Percentiles rank a stretch among this genome's conserved stretches.
These are phyloP conservation scores for Thalassiosira ordinaria DNA, from an alignment of 352 stramenopile species.

Conservation along the genomic window DNA sequence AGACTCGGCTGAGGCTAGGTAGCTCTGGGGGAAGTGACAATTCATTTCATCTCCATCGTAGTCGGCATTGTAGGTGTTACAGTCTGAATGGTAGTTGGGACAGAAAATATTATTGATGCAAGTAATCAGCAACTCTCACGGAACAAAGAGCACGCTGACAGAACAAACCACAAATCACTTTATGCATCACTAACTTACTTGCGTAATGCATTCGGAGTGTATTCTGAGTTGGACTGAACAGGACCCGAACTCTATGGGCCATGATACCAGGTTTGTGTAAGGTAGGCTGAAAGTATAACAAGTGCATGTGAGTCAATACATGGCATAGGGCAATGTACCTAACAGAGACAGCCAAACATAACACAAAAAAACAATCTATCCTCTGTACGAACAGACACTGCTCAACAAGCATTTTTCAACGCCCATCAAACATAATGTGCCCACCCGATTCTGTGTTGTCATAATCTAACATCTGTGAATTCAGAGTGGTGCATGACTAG, in stretches of 20 bases:
- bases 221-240: slow-evolving; percentile 94
- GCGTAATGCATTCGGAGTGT: slow-evolving; percentile 99
- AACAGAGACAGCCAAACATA: no score
- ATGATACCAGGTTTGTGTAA: slow-evolving; percentile 99
- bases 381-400: slow-evolving; percentile 62
- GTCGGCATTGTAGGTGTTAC: slow-evolving; percentile 99
- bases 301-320: slow-evolving; percentile 13
- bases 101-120: no score
- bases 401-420: slow-evolving; percentile 75
- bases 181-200: no score
- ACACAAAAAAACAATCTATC: slow-evolving; percentile 33
- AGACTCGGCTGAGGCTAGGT: slow-evolving; percentile 96
- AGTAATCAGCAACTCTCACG: no score
- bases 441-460: slow-evolving; percentile 65
- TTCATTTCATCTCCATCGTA: slow-evolving; percentile 99
- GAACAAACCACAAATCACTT: no score
- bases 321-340: no score
- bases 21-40: slow-evolving; percentile 99
- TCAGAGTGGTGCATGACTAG: slow-evolving; percentile 87
- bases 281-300: slow-evolving; percentile 91
- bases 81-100: no score
- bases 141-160: no score
- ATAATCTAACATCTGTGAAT: slow-evolving; percentile 83
- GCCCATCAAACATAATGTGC: slow-evolving; percentile 37
- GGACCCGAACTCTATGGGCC: slow-evolving; percentile 97